Conservation (phyloP, 257 asterid species). For the Solanum raphanifolium region DNA sequence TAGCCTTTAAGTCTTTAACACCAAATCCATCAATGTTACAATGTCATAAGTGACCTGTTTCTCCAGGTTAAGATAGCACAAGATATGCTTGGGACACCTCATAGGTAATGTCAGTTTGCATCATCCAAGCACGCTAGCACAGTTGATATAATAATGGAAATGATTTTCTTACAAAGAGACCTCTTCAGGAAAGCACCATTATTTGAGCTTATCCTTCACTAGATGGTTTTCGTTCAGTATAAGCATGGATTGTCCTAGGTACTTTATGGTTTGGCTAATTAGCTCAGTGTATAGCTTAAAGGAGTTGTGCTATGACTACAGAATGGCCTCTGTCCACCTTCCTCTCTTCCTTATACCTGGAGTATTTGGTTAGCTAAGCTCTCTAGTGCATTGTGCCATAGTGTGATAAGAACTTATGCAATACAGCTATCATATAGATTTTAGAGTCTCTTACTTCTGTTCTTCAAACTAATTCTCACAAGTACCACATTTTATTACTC, state of each 20-base stretch:
- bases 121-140: neutral
- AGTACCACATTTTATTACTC: neutral
- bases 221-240: neutral
- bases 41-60: neutral
- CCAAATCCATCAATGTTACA: neutral
- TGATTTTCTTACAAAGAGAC: neutral
- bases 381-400: neutral
- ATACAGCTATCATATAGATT: neutral
- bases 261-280: neutral
- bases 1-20: neutral
- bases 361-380: neutral
- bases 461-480: neutral
- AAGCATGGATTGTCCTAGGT: neutral
- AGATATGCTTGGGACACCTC: neutral
- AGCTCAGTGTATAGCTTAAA: neutral
- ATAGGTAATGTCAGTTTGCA: neutral
- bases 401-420: neutral
- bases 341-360: neutral
- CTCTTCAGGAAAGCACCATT: neutral
- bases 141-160: neutral
- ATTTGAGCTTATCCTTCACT: neutral
- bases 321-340: neutral
- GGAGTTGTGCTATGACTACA: neutral
- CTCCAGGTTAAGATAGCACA: neutral
- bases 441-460: neutral